Evolutionary conservation across 345 rosid species (phyloP).

Genomic region (Eucalyptus polybractea): DNA sequence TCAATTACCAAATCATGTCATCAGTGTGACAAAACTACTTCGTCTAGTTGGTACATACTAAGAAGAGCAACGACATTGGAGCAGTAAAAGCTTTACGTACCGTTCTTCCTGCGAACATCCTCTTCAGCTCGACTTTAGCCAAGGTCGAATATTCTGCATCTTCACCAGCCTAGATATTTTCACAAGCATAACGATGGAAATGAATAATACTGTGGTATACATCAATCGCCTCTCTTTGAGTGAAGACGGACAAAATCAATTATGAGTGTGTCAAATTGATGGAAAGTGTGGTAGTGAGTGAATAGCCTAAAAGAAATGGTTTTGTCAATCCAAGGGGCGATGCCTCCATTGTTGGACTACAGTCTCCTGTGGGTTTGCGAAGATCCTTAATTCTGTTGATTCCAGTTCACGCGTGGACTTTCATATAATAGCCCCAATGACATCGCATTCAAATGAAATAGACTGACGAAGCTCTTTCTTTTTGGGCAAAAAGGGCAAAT

Average conservation of each 20-base stretch:
- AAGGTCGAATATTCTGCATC: slow-evolving; percentile 33
- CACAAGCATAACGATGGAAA: not conserved
- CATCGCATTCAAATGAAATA: not conserved
- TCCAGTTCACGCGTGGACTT: not conserved
- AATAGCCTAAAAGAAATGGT: not conserved
- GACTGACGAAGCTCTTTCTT: not conserved
- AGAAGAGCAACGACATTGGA: not conserved
- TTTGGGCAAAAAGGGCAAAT: not conserved
- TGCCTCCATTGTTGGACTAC: not conserved
- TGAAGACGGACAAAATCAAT: not conserved
- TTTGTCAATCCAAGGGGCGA: not conserved
- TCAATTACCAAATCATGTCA: not conserved
- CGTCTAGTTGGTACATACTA: not conserved
- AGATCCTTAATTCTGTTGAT: not conserved
- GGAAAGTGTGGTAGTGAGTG: not conserved
- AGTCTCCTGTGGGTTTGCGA: not conserved
- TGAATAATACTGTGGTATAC: not conserved
- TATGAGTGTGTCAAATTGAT: not conserved
- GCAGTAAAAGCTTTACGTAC: slow-evolving; percentile 10
- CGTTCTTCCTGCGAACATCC: slow-evolving; percentile 41
- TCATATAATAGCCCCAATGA: not conserved
- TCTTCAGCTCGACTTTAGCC: slow-evolving; percentile 65
- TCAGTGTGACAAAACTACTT: not conserved
- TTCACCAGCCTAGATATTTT: slow-evolving; percentile 37
- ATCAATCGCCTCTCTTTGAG: not conserved